Percentiles rank a stretch among this genome's conserved stretches.
Conservation (phyloP, 352 stramenopile species). For the Phytophthora europaea region DNA sequence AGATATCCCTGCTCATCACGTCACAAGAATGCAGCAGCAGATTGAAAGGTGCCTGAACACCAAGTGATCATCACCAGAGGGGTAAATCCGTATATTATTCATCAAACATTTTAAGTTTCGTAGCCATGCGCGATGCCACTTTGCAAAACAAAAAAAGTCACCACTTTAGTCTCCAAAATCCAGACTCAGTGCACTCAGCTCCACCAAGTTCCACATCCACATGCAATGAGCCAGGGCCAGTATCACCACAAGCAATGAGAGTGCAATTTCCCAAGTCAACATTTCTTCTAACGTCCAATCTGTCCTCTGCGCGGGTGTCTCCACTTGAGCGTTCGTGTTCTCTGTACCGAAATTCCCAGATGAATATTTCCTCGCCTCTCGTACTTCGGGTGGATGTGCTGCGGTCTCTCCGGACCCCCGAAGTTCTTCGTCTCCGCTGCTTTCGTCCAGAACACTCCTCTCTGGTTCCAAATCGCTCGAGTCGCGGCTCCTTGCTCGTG, state of each 20-base stretch:
- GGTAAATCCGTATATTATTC: conserved; percentile 19
- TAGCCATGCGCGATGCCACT: background rate
- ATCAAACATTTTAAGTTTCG: background rate
- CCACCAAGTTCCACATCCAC: conserved; percentile 37
- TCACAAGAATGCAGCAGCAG: conserved; percentile 35
- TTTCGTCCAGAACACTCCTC: conserved; percentile 27
- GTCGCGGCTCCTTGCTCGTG: conserved; percentile 5
- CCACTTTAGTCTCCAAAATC: conserved; percentile 13
- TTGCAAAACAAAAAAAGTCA: background rate
- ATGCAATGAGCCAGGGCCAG: conserved; percentile 32
- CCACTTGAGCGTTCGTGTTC: background rate
- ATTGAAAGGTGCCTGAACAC: conserved; percentile 13
- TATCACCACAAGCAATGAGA: conserved; percentile 27
- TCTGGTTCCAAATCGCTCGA: conserved; percentile 5
- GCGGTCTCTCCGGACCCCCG: conserved; percentile 7
- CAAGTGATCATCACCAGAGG: background rate
- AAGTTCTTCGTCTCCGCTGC: conserved; percentile 27
- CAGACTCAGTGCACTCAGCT: conserved; percentile 23
- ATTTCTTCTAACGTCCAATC: conserved; percentile 14
- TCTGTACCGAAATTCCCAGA: background rate
- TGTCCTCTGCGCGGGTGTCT: background rate
- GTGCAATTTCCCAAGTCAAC: conserved; percentile 19
- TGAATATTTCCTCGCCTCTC: background rate
- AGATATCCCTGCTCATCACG: conserved; percentile 14
- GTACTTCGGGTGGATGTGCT: conserved; percentile 2